Percentiles rank a stretch among this genome's conserved stretches.
phyloP scores from a whole-genome alignment of 106 monocot species.

The Apostasia ramifera region DNA sequence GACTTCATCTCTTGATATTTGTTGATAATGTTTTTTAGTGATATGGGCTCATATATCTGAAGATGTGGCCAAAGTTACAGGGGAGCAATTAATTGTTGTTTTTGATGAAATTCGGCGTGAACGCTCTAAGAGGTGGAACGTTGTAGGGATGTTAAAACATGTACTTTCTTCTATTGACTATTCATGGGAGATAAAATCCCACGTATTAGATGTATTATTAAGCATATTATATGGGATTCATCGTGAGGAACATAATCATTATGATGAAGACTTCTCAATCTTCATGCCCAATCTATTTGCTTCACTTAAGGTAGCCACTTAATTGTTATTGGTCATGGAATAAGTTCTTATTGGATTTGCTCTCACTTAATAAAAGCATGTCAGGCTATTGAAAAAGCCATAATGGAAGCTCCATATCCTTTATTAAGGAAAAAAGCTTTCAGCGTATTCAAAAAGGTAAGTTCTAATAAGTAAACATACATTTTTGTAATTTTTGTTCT shows the following conservation, averaged over 20 bases:
- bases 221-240: conserved; percentile 32
- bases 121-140: conserved; percentile 44
- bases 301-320: conserved; percentile 49
- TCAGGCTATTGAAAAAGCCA: conserved; percentile 60
- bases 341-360: not conserved
- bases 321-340: not conserved
- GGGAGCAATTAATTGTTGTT: conserved; percentile 33
- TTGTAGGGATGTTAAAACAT: conserved; percentile 51
- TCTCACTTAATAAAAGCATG: conserved; percentile 11
- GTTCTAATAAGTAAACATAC: not conserved
- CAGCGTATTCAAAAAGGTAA: conserved; percentile 52
- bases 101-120: conserved; percentile 30
- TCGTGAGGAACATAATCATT: conserved; percentile 20
- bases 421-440: conserved; percentile 75
- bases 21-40: conserved; percentile 33
- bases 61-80: conserved; percentile 54
- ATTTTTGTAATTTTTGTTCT: no score
- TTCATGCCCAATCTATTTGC: conserved; percentile 49
- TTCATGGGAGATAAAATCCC: conserved; percentile 70
- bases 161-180: conserved; percentile 49
- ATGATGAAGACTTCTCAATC: conserved; percentile 26
- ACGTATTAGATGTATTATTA: conserved; percentile 47
- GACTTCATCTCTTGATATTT: conserved; percentile 1
- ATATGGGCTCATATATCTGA: conserved; percentile 63
- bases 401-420: conserved; percentile 58